phyloP scores from a whole-genome alignment of 2,329 filamentous ascomycete genomes.

The Passalora sequoiae region DNA sequence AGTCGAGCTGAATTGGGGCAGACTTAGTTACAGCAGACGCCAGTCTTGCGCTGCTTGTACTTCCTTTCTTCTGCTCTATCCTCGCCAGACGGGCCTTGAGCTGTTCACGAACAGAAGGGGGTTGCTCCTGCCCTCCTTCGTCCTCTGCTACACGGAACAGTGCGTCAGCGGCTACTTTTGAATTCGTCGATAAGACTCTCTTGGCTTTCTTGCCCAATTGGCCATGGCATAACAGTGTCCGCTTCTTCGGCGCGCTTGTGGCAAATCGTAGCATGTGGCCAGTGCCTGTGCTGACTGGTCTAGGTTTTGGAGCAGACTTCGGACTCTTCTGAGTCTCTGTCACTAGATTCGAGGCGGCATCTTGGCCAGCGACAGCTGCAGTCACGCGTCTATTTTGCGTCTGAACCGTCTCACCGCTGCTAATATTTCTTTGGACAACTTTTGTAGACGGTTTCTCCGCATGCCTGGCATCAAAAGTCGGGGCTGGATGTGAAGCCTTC shows the following conservation, averaged over 20 bases:
- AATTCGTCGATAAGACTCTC: slow-evolving; percentile 14
- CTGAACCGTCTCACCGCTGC: no score
- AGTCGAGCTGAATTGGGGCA: slow-evolving; percentile 4
- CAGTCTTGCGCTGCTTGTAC: slow-evolving; percentile 15
- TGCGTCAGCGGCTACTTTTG: slow-evolving; percentile 20
- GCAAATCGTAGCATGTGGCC: slow-evolving; percentile 36
- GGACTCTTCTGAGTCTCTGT: neutral
- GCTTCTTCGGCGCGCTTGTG: slow-evolving; percentile 38
- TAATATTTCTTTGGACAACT: no score
- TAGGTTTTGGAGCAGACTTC: neutral
- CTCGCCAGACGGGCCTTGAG: slow-evolving; percentile 29
- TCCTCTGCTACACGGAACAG: slow-evolving; percentile 17
- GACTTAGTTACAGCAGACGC: slow-evolving; percentile 5
- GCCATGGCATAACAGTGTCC: slow-evolving; percentile 40
- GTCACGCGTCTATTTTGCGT: no score
- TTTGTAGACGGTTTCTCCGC: no score
- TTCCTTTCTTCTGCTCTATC: slow-evolving; percentile 25
- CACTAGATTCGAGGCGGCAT: neutral
- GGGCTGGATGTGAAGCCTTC: no score
- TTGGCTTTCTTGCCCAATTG: slow-evolving; percentile 22
- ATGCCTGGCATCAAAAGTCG: no score
- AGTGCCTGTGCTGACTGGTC: slow-evolving; percentile 10
- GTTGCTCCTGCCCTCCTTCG: slow-evolving; percentile 11
- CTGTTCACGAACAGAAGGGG: slow-evolving; percentile 21
- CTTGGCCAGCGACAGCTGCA: no score